Percentiles rank a stretch among this genome's conserved stretches.
These are phyloP conservation scores for Crotalaria pallida DNA, from an alignment of 306 rosid species.

Conservation along the genomic window DNA sequence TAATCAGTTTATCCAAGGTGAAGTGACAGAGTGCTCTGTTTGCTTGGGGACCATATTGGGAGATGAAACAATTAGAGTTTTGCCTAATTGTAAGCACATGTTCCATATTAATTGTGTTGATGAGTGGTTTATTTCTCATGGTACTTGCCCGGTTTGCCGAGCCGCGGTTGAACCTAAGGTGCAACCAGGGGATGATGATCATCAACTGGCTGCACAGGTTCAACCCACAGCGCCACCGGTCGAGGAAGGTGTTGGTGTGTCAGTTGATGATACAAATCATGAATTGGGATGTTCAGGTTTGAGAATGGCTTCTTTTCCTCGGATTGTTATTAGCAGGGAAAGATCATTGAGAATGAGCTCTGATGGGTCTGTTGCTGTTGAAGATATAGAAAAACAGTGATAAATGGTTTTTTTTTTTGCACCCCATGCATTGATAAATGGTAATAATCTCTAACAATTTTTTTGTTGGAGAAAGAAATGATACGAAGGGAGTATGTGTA, in stretches of 20 bases:
- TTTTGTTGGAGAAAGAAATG: too few relatives aligned
- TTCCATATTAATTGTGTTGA: slow-evolving; percentile 59
- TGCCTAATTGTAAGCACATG: slow-evolving; percentile 52
- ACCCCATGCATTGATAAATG: too few relatives aligned
- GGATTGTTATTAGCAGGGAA: slow-evolving; percentile 20
- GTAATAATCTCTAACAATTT: too few relatives aligned
- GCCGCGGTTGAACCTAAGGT: slow-evolving; percentile 18
- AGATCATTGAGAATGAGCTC: slow-evolving; percentile 18
- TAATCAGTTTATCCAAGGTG: slow-evolving; percentile 8
- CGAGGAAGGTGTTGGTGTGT: slow-evolving; percentile 6
- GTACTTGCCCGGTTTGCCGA: slow-evolving; percentile 52
- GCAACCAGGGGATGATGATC: too few relatives aligned
- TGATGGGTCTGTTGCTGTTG: too few relatives aligned
- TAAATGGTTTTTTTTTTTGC: too few relatives aligned
- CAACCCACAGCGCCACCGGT: slow-evolving; percentile 28
- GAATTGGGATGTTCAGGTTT: not conserved
- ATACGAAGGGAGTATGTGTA: too few relatives aligned
- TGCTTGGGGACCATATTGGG: slow-evolving; percentile 34
- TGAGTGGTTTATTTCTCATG: slow-evolving; percentile 38
- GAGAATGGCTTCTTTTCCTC: slow-evolving; percentile 23
- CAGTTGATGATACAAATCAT: not conserved
- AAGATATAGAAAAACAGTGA: too few relatives aligned
- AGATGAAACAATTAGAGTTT: slow-evolving; percentile 30
- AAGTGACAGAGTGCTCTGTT: slow-evolving; percentile 44
- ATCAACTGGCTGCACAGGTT: not conserved